phyloP scores from a whole-genome alignment of 768 basidiomycete genomes.

The Zangia roseola region DNA sequence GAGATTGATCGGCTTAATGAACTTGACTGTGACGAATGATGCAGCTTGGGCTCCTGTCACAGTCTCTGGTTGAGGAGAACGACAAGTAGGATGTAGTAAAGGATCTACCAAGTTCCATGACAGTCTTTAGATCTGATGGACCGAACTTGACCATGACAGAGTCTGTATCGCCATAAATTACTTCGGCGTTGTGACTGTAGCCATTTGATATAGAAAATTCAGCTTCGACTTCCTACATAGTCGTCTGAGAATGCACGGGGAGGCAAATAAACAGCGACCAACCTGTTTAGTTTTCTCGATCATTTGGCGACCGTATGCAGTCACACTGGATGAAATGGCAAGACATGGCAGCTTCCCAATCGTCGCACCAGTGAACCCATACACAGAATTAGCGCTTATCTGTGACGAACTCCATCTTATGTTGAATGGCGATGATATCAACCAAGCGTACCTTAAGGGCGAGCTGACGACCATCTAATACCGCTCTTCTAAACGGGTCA shows the following conservation, averaged over 20 bases:
- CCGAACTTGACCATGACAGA: constrained; percentile 99
- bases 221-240: constrained; percentile 71
- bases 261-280: constrained; percentile 11
- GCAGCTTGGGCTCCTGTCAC: constrained; percentile 85
- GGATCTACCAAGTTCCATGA: constrained; percentile 84
- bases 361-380: constrained; percentile 98
- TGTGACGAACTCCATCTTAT: constrained; percentile 33
- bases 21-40: constrained; percentile 84
- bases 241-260: background rate
- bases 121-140: constrained; percentile 76
- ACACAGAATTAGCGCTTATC: constrained; percentile 99
- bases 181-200: constrained; percentile 81
- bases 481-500: constrained; percentile 96
- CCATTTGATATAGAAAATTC: constrained; percentile 87
- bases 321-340: constrained; percentile 91
- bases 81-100: background rate
- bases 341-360: constrained; percentile 96
- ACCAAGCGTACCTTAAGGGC: constrained; percentile 74
- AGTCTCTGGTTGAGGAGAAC: background rate
- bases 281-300: constrained; percentile 95
- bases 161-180: constrained; percentile 99
- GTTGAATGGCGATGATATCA: background rate
- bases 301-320: constrained; percentile 98
- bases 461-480: constrained; percentile 94
- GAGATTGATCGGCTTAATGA: constrained; percentile 94